phyloP scores from a whole-genome alignment of 2,329 filamentous ascomycete species.

The Pseudocercospora macadamiae region DNA sequence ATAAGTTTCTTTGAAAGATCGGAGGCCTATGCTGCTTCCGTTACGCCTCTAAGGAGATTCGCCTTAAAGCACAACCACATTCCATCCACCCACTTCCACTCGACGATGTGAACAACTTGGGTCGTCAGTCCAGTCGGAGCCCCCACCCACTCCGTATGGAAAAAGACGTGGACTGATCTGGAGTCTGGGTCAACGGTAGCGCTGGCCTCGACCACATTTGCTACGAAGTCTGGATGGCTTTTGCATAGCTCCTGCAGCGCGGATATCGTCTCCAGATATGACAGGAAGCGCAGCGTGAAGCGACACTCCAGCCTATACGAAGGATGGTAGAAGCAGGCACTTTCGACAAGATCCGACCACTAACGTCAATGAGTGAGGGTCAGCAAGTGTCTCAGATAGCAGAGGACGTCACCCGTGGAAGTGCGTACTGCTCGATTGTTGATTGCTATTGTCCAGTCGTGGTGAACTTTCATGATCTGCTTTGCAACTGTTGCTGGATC shows the following conservation, averaged over 20 bases:
- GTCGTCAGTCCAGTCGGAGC: neutral
- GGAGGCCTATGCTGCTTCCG: neutral
- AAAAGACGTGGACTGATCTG: neutral
- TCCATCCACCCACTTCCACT: slow-evolving; percentile 3
- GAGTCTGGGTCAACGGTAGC: neutral
- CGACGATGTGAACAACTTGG: neutral
- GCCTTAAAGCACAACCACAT: slow-evolving; percentile 5
- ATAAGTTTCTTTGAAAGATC: no score
- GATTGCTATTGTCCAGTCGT: neutral
- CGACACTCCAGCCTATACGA: neutral
- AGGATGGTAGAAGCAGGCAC: neutral
- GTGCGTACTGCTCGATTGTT: neutral
- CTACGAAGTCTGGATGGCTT: neutral
- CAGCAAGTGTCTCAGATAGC: neutral
- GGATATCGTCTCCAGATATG: neutral
- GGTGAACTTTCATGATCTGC: neutral
- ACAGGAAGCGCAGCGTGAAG: neutral
- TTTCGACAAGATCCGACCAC: neutral
- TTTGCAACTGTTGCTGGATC: neutral
- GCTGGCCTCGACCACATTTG: neutral
- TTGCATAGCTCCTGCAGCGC: neutral
- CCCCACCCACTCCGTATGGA: neutral
- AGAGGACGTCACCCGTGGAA: neutral
- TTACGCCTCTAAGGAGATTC: neutral
- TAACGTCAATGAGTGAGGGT: neutral